These are phyloP conservation scores for Globisporangium camurandrum DNA, from an alignment of 352 stramenopile genomes.

Conservation along the genomic window DNA sequence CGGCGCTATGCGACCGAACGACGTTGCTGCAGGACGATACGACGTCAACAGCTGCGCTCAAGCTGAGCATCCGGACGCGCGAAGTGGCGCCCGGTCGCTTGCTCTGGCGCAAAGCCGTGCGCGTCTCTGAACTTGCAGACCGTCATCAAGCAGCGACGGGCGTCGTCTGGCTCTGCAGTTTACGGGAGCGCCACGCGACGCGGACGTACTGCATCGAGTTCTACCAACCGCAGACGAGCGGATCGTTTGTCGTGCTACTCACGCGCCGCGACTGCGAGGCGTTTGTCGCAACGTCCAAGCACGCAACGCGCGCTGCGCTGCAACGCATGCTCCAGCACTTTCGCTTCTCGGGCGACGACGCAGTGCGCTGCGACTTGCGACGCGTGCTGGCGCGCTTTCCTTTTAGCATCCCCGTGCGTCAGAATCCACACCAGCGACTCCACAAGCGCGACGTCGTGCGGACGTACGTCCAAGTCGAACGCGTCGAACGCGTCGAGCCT, in stretches of 20 bases:
- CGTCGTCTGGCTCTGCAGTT: slow-evolving; percentile 27
- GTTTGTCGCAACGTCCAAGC: slow-evolving; percentile 12
- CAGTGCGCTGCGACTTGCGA: slow-evolving; percentile 10
- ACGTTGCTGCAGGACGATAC: not conserved
- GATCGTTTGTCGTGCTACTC: slow-evolving; percentile 10
- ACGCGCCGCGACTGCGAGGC: slow-evolving; percentile 23
- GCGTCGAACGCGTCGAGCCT: slow-evolving; percentile 7
- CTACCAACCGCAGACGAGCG: slow-evolving; percentile 30
- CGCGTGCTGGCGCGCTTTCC: slow-evolving; percentile 35
- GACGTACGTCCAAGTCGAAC: slow-evolving; percentile 53
- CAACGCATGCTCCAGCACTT: slow-evolving; percentile 18
- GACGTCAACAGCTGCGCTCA: slow-evolving; percentile 6
- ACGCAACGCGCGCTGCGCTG: slow-evolving; percentile 2
- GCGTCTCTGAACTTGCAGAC: slow-evolving; percentile 11
- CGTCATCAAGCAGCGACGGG: no score
- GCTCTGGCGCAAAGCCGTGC: slow-evolving; percentile 26
- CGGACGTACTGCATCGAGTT: slow-evolving; percentile 23
- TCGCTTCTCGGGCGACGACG: slow-evolving; percentile 16
- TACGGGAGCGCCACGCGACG: slow-evolving; percentile 16
- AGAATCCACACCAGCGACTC: slow-evolving; percentile 30
- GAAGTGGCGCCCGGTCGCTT: slow-evolving; percentile 19
- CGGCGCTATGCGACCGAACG: slow-evolving; percentile 16
- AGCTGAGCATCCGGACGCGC: slow-evolving; percentile 18
- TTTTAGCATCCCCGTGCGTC: slow-evolving; percentile 25
- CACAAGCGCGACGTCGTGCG: slow-evolving; percentile 29